Base-by-base conservation (phyloP, 148 eudicot genomes). In the Cornus florida region DNA sequence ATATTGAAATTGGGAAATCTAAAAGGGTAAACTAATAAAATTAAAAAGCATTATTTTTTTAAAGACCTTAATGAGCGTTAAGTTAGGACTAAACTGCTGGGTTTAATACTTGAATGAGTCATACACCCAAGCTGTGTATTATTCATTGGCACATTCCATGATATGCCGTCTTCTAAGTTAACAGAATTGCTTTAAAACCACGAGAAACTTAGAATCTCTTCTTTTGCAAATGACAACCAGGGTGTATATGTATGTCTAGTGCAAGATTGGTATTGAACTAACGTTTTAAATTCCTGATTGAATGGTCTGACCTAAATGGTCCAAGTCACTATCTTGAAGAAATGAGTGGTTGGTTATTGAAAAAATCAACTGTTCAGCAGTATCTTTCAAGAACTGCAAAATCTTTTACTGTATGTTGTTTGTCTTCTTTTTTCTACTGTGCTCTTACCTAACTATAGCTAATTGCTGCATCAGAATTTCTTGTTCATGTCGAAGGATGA, bases 401-500 rank as follows among this genome's bases (percentile, higher is more conserved):
- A 50, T 16, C 28, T 69, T 39, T 65, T 28, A 22, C 67, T 50
- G 0, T 5, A 28, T 53, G 64, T 46, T 0, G 67, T 23, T 28
- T 35, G 23, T 22, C 38, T 67, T 38, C 23, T 69, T 5, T 39
- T 77, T 33, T 10, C 22, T 39, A 16, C 68, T 19, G 22, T 57
- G 35, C 57, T 76, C 53, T 39, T 67, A 48, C 67, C 82, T 83
- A 57, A 81, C 71, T 69, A 50, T 73, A 39, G 41, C 72, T 76
- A 77, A 70, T 77, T 82, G 69, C 46, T 86, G 78, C 38, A 71
- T 73, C 93, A 93, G 98, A 93, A 93, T 80, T 93, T 93, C 75
- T 83, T 93, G 46, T 93, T 89, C 77, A 83, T 85, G 22, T 86
- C 91, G 1, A 93, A 92, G 77, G 92, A 93, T 10, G 96, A 93